These are phyloP conservation scores for Amauroascus niger DNA, from an alignment of 2,329 filamentous ascomycete genomes.

Conservation along the genomic window DNA sequence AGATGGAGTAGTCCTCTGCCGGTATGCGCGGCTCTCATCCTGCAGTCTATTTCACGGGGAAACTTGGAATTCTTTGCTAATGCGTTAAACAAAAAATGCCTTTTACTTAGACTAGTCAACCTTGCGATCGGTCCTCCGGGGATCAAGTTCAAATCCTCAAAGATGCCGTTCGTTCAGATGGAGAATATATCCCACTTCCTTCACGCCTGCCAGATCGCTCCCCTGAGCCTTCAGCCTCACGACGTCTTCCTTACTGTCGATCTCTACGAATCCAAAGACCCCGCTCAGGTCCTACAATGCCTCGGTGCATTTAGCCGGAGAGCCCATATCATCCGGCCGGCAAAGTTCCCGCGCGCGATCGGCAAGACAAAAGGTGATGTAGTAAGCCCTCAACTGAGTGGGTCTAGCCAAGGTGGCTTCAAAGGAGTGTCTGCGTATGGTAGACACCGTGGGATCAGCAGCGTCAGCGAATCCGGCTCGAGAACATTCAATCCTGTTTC, in stretches of 20 bases:
- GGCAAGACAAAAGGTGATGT: constrained; percentile 55
- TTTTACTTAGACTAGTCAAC: constrained; percentile 71
- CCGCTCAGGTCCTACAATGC: constrained; percentile 89
- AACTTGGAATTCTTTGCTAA: too few species aligned
- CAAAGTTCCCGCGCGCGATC: constrained; percentile 63
- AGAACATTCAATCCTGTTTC: constrained; percentile 31
- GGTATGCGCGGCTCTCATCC: constrained; percentile 45
- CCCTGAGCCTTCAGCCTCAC: constrained; percentile 80
- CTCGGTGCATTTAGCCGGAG: constrained; percentile 82
- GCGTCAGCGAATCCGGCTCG: constrained; percentile 39
- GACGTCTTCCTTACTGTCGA: constrained; percentile 97
- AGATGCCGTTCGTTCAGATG: constrained; percentile 99
- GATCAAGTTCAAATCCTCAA: constrained; percentile 80
- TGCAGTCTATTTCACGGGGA: too few species aligned
- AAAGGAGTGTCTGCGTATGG: constrained; percentile 33
- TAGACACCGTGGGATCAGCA: constrained; percentile 44
- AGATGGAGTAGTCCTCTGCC: constrained; percentile 88
- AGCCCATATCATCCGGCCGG: constrained; percentile 64
- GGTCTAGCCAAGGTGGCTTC: constrained; percentile 44
- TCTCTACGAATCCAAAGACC: constrained; percentile 89
- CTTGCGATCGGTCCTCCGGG: constrained; percentile 64
- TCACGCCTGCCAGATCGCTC: constrained; percentile 71
- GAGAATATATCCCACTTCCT: constrained; percentile 98
- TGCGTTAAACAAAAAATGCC: constrained; percentile 9
- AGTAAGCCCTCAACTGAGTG: constrained; percentile 59